Evolutionary conservation across 129 eudicot genomes (phyloP).

Genomic region (Apium graveolens): DNA sequence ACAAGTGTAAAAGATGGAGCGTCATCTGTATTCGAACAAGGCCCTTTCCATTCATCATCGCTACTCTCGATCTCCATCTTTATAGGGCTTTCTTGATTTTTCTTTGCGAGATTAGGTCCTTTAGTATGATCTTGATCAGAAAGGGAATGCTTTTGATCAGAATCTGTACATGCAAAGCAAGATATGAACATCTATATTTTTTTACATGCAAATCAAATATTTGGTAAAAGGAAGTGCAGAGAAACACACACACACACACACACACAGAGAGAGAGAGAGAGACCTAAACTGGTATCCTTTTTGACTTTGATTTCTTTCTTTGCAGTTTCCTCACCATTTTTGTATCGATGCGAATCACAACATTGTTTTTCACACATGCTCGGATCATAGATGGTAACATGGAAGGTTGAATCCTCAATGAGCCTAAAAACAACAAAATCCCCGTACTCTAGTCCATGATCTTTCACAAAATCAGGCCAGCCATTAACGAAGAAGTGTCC

Average conservation of each 20-base stretch:
- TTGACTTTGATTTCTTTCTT: neutral
- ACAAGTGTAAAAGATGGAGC: neutral
- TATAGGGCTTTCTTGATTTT: neutral
- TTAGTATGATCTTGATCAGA: neutral
- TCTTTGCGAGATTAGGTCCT: neutral
- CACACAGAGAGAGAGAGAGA: neutral
- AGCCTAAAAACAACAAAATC: slow-evolving; percentile 16
- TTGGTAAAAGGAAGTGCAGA: no score
- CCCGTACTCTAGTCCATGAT: neutral
- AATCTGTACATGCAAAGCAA: neutral
- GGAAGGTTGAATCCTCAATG: slow-evolving; percentile 9
- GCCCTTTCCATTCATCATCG: neutral
- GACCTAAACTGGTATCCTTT: neutral
- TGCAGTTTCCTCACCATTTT: neutral
- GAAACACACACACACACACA: no score
- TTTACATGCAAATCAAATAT: no score
- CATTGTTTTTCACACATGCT: slow-evolving; percentile 8
- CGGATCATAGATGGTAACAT: slow-evolving; percentile 4
- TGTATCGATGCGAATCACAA: neutral
- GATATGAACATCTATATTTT: neutral
- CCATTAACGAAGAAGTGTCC: slow-evolving; percentile 3
- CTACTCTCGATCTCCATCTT: neutral
- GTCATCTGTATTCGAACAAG: neutral
- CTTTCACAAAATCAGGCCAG: slow-evolving; percentile 13
- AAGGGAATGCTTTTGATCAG: neutral